Evolutionary conservation across 2,329 filamentous ascomycete genomes (phyloP), one percentile per base, ranked within the genome.

Genomic region (Aspergillus niger): DNA sequence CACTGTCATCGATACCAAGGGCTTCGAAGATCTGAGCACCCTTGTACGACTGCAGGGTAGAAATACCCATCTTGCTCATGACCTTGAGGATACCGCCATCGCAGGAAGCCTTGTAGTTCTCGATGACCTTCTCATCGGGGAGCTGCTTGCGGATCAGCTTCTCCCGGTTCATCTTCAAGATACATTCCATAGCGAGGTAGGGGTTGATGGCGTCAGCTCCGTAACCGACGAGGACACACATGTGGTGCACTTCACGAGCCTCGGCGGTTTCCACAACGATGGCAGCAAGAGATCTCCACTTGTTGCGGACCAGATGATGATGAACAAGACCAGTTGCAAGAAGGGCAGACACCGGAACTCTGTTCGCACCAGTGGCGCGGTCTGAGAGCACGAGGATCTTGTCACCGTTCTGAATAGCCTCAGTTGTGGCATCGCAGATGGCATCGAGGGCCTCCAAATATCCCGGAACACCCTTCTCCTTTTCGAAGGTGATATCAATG

Each of bases 11-110:
- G 36, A 97, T 88, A 79, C 94, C 94, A 47, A 98, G 89, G 52
- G 93, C 92, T 76, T 98, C 94, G 69, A 97, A 98, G 66, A 98
- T 98, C 81, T 98, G 94, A 58, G 94, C 94, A 73, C 94, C 94
- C 83, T 98, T 98, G 83, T 98, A 98, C 68, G 90, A 94, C 72
- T 94, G 92, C 49, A 98, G 83, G 32, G 94, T 98, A 6, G 94
- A 97, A 66, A 98, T 98, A 81, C 94, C 94, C 94, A 98, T 98
- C 84, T 98, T 98, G 77, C 90, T 95, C 94, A 98, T 98, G 76
- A 98, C 94, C 80, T 98, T 98, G 65, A 98, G 83, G 65, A 98
- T 97, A 81, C 94, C 94, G 72, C 94, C 94, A 69, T 97, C 93
- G 70, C 91, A 94, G 64, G 94, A 97, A 77, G 96, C 91, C 81